These are phyloP conservation scores for Senecio squalidus DNA, from an alignment of 140 eudicot genomes.

Conservation along the genomic window DNA sequence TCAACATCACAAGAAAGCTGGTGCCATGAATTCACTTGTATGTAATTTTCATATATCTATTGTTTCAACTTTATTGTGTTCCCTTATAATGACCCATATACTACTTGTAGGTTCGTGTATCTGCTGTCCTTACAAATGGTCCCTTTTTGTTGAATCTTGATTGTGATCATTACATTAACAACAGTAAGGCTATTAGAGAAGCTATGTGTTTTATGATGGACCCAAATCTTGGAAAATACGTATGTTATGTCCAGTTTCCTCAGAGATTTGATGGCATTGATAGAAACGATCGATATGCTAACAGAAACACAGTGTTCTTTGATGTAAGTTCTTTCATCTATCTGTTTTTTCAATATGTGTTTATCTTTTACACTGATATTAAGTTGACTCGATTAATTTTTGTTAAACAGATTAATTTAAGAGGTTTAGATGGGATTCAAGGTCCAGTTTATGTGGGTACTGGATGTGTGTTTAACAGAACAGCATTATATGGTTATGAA, in stretches of 20 bases:
- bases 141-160: constrained; percentile 98
- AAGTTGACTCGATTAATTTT: not conserved
- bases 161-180: constrained; percentile 99
- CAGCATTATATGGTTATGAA: constrained; percentile 92
- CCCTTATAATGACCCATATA: constrained; percentile 8
- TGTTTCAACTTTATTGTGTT: not conserved
- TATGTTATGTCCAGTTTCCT: constrained; percentile 98
- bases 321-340: constrained; percentile 61
- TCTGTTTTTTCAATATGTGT: not conserved
- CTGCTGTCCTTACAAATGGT: constrained; percentile 99
- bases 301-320: constrained; percentile 95
- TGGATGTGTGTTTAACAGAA: constrained; percentile 94
- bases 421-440: constrained; percentile 98
- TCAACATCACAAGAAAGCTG: constrained; percentile 99
- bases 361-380: not conserved
- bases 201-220: constrained; percentile 99
- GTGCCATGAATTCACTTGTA: constrained; percentile 99
- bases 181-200: constrained; percentile 96
- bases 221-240: constrained; percentile 98
- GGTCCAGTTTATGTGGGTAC: constrained; percentile 99
- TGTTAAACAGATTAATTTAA: constrained; percentile 74
- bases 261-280: constrained; percentile 99
- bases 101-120: constrained; percentile 83
- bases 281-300: constrained; percentile 96
- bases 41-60: constrained; percentile 25